A percentile compares a stretch with the other conserved stretches of the same genome.
phyloP scores from a whole-genome alignment of 2,329 filamentous ascomycete genomes.

The Colletotrichum neosansevieriae region DNA sequence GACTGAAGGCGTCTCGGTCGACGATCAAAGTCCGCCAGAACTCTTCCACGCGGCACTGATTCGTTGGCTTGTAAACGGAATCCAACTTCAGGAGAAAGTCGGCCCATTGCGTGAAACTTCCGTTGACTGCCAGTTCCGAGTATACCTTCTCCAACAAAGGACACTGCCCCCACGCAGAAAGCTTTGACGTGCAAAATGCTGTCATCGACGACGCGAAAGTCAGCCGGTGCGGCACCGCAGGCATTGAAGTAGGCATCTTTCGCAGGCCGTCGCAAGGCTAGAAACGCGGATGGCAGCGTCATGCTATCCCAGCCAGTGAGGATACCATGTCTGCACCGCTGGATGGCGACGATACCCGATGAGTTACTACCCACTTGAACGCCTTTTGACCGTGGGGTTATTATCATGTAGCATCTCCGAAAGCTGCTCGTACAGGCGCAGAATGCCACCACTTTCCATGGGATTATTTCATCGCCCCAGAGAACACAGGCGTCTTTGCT shows the following conservation, averaged over 20 bases:
- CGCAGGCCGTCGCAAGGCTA: constrained; percentile 23
- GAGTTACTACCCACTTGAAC: constrained; percentile 23
- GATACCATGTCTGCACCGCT: constrained; percentile 21
- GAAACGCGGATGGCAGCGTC: constrained; percentile 13
- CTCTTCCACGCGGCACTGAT: constrained; percentile 45
- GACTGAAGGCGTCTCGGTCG: constrained; percentile 40
- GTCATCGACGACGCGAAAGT: constrained; percentile 5
- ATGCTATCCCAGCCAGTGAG: constrained; percentile 22
- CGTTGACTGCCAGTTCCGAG: constrained; percentile 27
- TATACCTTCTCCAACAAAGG: background rate
- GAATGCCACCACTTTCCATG: constrained; percentile 33
- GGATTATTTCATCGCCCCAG: constrained; percentile 30
- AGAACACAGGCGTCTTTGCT: constrained; percentile 33
- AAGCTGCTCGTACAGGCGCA: constrained; percentile 29
- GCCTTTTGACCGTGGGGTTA: constrained; percentile 21
- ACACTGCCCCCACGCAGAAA: constrained; percentile 20
- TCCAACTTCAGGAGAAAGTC: constrained; percentile 41
- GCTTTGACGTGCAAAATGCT: constrained; percentile 12
- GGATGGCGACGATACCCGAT: constrained; percentile 30
- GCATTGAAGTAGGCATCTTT: constrained; percentile 20
- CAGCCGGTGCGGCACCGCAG: constrained; percentile 5
- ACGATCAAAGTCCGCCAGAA: constrained; percentile 46
- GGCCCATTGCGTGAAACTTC: constrained; percentile 36
- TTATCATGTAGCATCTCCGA: constrained; percentile 26
- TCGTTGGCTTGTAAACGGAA: constrained; percentile 39